Base-by-base conservation (phyloP, 257 asterid genomes). In the Salvia hispanica region DNA sequence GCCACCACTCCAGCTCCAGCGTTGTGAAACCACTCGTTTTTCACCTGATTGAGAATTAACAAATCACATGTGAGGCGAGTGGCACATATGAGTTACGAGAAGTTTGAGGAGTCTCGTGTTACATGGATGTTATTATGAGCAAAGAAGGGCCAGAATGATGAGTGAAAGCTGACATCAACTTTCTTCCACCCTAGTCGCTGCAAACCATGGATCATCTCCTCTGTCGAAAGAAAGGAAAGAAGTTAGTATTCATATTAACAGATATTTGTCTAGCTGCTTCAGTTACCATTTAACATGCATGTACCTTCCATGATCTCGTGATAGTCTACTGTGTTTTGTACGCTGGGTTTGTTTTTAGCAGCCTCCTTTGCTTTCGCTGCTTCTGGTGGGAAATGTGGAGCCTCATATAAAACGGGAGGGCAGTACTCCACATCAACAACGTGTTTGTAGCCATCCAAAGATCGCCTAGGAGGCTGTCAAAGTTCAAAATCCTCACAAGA, bases 71-170 rank as follows among this genome's bases (percentile, higher is more conserved):
- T 5, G 12, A 43, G 4, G 7, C 15, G 50, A n/a, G 53, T 11
- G 21, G 4, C 34, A 45, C 9, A 40, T 7, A 40, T 47, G 10
- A 47, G 14, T 43, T 2, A 34, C n/a, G 46, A 37, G 10, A 21
- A 70, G n/a, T 33, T 53, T 39, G 65, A 54, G 43, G 51, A 7
- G 31, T 42, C 18, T 10, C 16, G 1, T 7, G 3, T 25, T 90
- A 90, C 99, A 71, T 93, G 97, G 60, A 90, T 93, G 75, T 90
- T 93, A 73, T 90, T 88, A 70, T 90, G 99, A 7, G 99, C 97
- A 44, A 88, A 93, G 80, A 88, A 93, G 25, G 97, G 97, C 96
- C 97, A 93, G 47, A 82, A 73, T 10, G 99, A 81, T 0, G 97
- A 88, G 81, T 91, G 96, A 64, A 93, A 90, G 83, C 95, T 90